Percentiles rank a stretch among this genome's conserved stretches.
Conservation (phyloP, 352 stramenopile species). For the Phytophthora hybrid region DNA sequence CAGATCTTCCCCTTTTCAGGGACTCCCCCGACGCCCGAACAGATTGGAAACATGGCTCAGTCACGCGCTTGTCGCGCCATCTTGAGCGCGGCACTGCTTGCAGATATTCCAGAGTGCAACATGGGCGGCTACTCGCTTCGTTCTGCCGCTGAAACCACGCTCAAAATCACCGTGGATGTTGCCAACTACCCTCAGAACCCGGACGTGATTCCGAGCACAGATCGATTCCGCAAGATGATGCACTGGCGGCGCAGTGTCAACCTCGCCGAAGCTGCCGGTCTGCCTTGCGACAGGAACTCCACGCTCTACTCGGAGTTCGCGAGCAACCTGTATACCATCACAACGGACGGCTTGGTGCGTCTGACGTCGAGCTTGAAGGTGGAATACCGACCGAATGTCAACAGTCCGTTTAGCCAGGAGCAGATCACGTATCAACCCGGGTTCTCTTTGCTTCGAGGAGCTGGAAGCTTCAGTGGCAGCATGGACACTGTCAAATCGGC, state of each 20-base stretch:
- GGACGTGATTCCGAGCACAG: conserved; percentile 38
- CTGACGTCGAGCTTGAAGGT: conserved; percentile 54
- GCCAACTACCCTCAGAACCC: conserved; percentile 29
- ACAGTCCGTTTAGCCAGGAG: conserved; percentile 37
- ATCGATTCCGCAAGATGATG: conserved; percentile 63
- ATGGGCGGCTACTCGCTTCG: conserved; percentile 43
- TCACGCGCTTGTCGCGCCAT: conserved; percentile 47
- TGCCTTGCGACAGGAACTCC: conserved; percentile 59
- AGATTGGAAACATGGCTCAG: conserved; percentile 49
- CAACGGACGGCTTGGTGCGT: conserved; percentile 50
- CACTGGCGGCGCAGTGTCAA: conserved; percentile 64
- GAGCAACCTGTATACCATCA: conserved; percentile 50
- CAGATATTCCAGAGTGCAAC: conserved; percentile 50
- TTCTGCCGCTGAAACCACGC: conserved; percentile 47
- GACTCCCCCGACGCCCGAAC: conserved; percentile 34
- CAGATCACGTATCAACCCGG: conserved; percentile 21
- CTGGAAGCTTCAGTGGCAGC: conserved; percentile 2
- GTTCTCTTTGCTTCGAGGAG: conserved; percentile 13
- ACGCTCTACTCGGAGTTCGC: conserved; percentile 55
- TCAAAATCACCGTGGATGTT: conserved; percentile 55
- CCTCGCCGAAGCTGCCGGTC: conserved; percentile 43
- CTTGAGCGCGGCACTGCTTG: conserved; percentile 48
- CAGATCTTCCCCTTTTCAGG: conserved; percentile 61
- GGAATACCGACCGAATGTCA: conserved; percentile 39
- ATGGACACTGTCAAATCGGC: background rate